Percentiles rank a stretch among this genome's conserved stretches.
phyloP scores from a whole-genome alignment of 2,329 filamentous ascomycete genomes.

The Triangularia verruculosa region DNA sequence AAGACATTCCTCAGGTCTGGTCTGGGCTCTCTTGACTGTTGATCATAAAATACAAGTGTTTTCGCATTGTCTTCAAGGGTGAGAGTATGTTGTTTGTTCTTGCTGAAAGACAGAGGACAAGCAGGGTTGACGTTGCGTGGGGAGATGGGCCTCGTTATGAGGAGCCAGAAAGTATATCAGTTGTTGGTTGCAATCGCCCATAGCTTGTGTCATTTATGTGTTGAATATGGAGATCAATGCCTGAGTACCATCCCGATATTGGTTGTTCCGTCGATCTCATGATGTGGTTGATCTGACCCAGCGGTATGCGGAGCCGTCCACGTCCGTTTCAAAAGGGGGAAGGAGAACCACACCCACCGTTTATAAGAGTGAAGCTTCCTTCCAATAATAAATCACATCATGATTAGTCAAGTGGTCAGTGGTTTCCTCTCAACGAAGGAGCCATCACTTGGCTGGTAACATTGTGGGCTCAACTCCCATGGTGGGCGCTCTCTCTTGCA shows the following conservation, averaged over 20 bases:
- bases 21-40: background rate
- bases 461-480: background rate
- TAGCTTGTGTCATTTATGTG: background rate
- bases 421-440: background rate
- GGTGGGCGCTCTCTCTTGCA: background rate
- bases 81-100: background rate
- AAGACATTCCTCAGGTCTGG: background rate
- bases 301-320: background rate
- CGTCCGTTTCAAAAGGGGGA: background rate
- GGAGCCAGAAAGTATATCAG: background rate
- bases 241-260: background rate
- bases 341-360: background rate
- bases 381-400: background rate
- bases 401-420: background rate
- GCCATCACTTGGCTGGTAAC: background rate
- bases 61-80: background rate
- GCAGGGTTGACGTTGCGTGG: background rate
- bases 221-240: background rate
- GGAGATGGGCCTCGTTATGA: background rate
- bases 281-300: background rate
- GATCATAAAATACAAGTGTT: background rate
- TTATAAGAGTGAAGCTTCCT: background rate
- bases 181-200: background rate
- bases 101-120: background rate
- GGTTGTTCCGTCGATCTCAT: background rate